A percentile compares a stretch with the other conserved stretches of the same genome.
Conservation (phyloP, 352 stramenopile species). For the Pythium aphanidermatum region DNA sequence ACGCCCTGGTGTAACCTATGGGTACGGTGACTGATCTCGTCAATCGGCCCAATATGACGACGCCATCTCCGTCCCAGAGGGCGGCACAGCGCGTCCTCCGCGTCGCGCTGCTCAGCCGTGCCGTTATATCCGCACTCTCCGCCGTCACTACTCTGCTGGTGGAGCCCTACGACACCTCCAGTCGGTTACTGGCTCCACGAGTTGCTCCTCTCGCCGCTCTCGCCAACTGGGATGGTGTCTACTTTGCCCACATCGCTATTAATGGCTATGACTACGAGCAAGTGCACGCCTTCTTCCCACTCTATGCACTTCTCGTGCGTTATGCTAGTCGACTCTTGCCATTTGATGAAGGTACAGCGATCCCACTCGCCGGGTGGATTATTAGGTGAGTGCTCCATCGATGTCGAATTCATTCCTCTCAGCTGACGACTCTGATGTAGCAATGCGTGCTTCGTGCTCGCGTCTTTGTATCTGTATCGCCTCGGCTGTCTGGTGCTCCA, state of each 20-base stretch:
- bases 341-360: conserved; percentile 12
- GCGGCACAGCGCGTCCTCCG: conserved; percentile 30
- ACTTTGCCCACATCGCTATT: conserved; percentile 64
- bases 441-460: conserved; percentile 70
- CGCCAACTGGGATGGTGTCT: conserved; percentile 85
- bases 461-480: conserved; percentile 63
- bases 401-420: no score
- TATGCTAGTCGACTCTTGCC: conserved; percentile 20
- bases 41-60: background rate
- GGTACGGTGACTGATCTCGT: no score
- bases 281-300: conserved; percentile 77
- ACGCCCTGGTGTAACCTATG: no score
- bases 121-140: conserved; percentile 38
- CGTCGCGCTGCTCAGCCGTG: conserved; percentile 44
- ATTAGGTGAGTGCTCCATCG: conserved; percentile 33
- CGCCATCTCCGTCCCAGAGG: no score
- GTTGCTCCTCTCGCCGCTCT: conserved; percentile 35
- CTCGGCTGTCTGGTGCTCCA: conserved; percentile 49
- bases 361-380: conserved; percentile 44
- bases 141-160: conserved; percentile 39
- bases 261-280: conserved; percentile 84
- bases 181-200: conserved; percentile 19
- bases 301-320: conserved; percentile 60
- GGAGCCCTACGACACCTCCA: conserved; percentile 66
- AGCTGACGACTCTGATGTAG: no score